Evolutionary conservation across 116 monocot species (phyloP), one percentile per base, ranked within the genome.

Genomic region (Papilionanthe hybrid): DNA sequence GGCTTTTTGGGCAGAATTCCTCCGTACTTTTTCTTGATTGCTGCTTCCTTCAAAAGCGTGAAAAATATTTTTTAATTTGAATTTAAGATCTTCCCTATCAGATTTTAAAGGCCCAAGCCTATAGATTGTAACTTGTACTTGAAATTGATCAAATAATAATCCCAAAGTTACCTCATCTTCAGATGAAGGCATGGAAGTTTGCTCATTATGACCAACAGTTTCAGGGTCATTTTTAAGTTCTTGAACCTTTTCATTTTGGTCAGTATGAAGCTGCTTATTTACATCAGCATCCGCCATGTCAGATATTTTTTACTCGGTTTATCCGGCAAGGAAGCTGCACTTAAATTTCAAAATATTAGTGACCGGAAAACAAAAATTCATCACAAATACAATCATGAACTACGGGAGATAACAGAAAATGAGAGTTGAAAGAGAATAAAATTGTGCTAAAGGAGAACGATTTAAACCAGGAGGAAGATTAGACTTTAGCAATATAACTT

Each of bases 1-100:
- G 92, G 87, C 78, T 96, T 96, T 83, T 89, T 96, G 48, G 93
- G 96, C 74, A 96, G 17, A 57, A 96, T 84, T 82, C 96, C 96
- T 75, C 96, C 96, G 78, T 93, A 93, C 60, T 93, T 96, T 82
- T 92, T 96, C 85, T 85, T 96, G 20, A 96, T 83, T 55, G 69
- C 86, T 80, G 82, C 89, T 78, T 93, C 96, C 96, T 96, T 86
- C 57, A 81, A 78, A 72, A 81, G 20, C 2, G 53, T 60, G 19
- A 18, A 3, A 44, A 43, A 17, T 37, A 55, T n/a, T 23, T 17
- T 20, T 28, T 32, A 7, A 71, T 15, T 13, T 71, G 3, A 37
- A 18, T 32, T 37, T 32, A 4, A 53, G 37, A 71, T 11, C 4
- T 71, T 32, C 13, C 32, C 15, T 18, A 15, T 28, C 71, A 56